Conservation (phyloP, 331 rosid species). For the Quercus lobata region DNA sequence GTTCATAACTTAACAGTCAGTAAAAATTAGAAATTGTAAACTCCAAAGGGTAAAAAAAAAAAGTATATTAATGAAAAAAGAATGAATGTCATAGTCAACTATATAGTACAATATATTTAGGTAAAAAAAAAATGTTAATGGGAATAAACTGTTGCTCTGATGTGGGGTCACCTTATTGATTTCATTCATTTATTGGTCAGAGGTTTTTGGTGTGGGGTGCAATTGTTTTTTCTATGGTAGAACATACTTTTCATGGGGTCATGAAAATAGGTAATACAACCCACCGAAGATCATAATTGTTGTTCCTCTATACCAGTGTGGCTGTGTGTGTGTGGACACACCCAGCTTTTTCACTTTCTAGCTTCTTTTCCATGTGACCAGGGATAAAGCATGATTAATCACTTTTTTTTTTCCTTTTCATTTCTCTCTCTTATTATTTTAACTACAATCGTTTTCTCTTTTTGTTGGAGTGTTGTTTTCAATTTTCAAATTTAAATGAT, state of each 20-base stretch:
- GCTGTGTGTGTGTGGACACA: constrained; percentile 12
- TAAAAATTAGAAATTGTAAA: too few relatives aligned
- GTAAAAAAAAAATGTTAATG: too few relatives aligned
- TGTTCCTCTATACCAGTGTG: constrained; percentile 28
- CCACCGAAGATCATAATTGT: constrained; percentile 52
- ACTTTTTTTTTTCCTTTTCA: constrained; percentile 13
- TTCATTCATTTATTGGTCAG: background rate
- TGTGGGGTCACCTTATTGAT: background rate
- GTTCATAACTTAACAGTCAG: background rate
- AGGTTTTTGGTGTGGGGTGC: background rate
- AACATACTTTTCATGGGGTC: constrained; percentile 38
- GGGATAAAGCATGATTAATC: constrained; percentile 24
- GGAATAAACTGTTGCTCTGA: too few relatives aligned
- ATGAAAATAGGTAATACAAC: constrained; percentile 32
- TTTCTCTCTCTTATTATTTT: background rate
- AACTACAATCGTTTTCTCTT: constrained; percentile 15
- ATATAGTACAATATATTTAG: too few relatives aligned
- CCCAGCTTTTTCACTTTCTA: constrained; percentile 31
- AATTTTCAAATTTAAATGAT: constrained; percentile 26
- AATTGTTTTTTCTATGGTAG: background rate
- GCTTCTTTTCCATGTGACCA: constrained; percentile 35
- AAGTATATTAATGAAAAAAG: too few relatives aligned
- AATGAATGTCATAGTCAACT: too few relatives aligned
- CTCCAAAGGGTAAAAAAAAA: too few relatives aligned
- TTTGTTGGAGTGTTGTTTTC: background rate